A percentile compares a stretch with the other conserved stretches of the same genome.
Conservation (phyloP, 2,329 filamentous ascomycete genomes). For the Xylariaceae sp. region DNA sequence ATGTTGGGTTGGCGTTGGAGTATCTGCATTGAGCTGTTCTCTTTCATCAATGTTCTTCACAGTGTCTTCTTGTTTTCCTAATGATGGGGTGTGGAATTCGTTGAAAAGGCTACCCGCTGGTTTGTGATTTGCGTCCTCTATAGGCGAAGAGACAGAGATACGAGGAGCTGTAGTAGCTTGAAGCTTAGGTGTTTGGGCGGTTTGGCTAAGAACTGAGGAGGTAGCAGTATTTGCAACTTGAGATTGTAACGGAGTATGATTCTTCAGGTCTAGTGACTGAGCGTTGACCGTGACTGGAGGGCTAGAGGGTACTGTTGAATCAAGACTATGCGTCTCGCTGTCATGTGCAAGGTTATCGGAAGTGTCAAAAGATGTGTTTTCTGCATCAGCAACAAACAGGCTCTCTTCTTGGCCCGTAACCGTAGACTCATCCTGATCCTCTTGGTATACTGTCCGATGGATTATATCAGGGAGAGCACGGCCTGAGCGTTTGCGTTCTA, state of each 20-base stretch:
- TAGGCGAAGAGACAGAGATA: background rate
- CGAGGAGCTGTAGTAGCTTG: background rate
- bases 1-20: background rate
- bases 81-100: background rate
- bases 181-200: background rate
- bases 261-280: conserved; percentile 11
- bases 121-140: background rate
- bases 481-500: conserved; percentile 65
- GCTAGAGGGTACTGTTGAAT: conserved; percentile 17
- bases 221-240: background rate
- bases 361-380: conserved; percentile 12
- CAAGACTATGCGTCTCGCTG: conserved; percentile 24
- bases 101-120: background rate
- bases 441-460: conserved; percentile 58
- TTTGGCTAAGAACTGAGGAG: conserved; percentile 6
- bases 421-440: conserved; percentile 6
- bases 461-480: conserved; percentile 62
- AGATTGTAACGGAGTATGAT: background rate
- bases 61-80: background rate
- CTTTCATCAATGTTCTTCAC: background rate
- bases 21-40: background rate
- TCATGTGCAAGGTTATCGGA: conserved; percentile 4
- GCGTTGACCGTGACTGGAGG: background rate
- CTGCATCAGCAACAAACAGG: conserved; percentile 38
- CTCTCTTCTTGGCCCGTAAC: conserved; percentile 28